These are phyloP conservation scores for Scedosporium minutisporum DNA, from an alignment of 2,329 filamentous ascomycete genomes.

Conservation along the genomic window DNA sequence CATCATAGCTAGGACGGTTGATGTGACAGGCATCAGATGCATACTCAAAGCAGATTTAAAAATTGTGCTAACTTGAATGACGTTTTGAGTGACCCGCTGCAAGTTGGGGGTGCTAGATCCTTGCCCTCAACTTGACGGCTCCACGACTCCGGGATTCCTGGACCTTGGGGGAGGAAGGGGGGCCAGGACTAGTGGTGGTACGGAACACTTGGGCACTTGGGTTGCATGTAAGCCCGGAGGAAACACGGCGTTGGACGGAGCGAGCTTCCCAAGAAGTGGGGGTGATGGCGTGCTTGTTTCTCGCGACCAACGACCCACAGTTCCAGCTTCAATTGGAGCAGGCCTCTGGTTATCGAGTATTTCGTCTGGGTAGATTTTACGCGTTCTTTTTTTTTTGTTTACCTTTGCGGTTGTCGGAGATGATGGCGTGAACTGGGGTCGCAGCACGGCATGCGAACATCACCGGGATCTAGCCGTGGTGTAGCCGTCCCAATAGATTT, in stretches of 20 bases:
- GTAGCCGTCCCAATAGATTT: no score
- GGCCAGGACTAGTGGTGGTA: no score
- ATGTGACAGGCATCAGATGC: background rate
- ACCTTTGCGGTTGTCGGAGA: background rate
- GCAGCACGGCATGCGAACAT: background rate
- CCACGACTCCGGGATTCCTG: background rate
- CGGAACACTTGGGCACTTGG: no score
- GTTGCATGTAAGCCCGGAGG: no score
- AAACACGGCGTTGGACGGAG: no score
- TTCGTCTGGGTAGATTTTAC: background rate
- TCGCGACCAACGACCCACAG: background rate
- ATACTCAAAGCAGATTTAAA: background rate
- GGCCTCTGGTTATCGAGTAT: background rate
- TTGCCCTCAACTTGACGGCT: no score
- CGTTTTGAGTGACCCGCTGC: no score
- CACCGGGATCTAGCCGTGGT: no score
- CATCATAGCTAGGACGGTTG: constrained; percentile 1
- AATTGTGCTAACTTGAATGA: no score
- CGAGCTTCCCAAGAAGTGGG: background rate
- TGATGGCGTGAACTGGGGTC: background rate
- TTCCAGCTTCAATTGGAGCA: background rate
- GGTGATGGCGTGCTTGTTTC: constrained; percentile 1
- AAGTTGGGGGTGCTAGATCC: no score
- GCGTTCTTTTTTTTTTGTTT: background rate
- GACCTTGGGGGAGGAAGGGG: background rate